Base-by-base conservation (phyloP, 2,329 filamentous ascomycete species). In the Chrysosporium queenslandicum region DNA sequence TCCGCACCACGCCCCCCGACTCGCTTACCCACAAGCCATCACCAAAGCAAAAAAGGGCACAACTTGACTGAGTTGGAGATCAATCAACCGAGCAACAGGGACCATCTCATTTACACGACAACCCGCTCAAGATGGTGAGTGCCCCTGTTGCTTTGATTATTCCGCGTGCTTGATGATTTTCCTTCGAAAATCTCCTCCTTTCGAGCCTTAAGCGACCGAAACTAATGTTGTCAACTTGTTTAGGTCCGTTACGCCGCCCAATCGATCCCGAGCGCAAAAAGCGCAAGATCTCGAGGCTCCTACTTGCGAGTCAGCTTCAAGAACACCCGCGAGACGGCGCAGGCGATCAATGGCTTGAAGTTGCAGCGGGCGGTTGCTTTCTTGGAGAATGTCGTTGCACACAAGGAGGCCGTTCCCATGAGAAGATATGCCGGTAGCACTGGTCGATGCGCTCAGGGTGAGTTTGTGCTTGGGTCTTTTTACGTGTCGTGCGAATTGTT, bases 241-340 rank as follows among this genome's bases (percentile, higher is more conserved):
- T 29, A 94, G 89, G 88, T 94, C 81, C 88, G 90, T 77, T 96
- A 96, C 89, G 88, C 88, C 77, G 86, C 86, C 73, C 87, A 84
- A 71, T 81, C 89, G 74, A 91, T 94, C 73, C 79, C 85, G 68
- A 77, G 83, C 75, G 81, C 84, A 67, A 96, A 95, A 83, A 94
- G 87, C 78, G 92, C 92, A 76, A 88, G 91, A 80, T 86, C 91
- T 72, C 90, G 92, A 77, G 92, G 94, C 77, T 89, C 90, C 74
- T 98, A 97, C 82, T 87, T 98, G 69, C 89, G 92, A 74, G 91
- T 97, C 68, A 94, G 87, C 67, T 98, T 96, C 87, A 98, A 98
- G 86, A 98, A 98, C 85, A 98, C 92, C 74, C 89, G 92, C 72
- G 94, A 98, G 82, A 96, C 91, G 64, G 92, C 94, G 62, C 92